Evolutionary conservation across 495 filamentous ascomycete genomes (phyloP).

Genomic region (Aspergillus biplanus): DNA sequence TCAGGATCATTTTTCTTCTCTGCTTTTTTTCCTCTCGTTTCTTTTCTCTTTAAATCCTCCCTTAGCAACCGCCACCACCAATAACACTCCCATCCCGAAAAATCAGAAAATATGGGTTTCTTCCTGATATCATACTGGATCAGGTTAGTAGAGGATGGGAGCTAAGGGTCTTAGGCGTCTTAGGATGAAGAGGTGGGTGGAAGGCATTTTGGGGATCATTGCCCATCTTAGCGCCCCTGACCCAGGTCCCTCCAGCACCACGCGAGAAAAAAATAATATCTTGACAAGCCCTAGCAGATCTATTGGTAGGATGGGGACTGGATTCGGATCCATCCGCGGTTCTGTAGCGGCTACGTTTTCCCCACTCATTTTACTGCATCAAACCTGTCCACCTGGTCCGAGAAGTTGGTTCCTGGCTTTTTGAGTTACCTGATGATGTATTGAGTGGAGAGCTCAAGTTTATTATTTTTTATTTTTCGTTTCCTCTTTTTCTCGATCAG

Average conservation of each 20-base stretch:
- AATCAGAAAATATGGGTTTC: conserved; percentile 13
- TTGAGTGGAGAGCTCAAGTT: conserved; percentile 28
- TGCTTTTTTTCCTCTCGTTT: not conserved
- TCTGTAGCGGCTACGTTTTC: conserved; percentile 24
- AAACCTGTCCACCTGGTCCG: conserved; percentile 21
- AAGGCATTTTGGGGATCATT: conserved; percentile 12
- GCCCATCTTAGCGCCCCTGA: conserved; percentile 21
- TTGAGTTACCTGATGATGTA: conserved; percentile 14
- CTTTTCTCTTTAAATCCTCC: not conserved
- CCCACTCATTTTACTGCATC: conserved; percentile 25
- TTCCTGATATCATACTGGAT: conserved; percentile 7
- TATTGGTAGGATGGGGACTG: conserved; percentile 21
- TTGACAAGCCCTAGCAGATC: conserved; percentile 27
- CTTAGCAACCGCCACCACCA: conserved; percentile 13
- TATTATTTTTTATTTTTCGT: conserved; percentile 19
- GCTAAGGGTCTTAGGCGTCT: not conserved
- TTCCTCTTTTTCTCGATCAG: conserved; percentile 20
- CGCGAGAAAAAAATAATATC: conserved; percentile 27
- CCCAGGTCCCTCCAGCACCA: conserved; percentile 17
- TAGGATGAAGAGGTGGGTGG: not conserved
- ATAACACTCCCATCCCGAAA: conserved; percentile 17
- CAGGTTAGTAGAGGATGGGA: conserved; percentile 9
- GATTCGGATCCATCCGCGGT: conserved; percentile 32
- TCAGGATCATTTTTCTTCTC: not conserved
- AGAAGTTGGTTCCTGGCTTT: conserved; percentile 29